phyloP scores from a whole-genome alignment of 495 filamentous ascomycete species.

The Jackrogersella multiformis region DNA sequence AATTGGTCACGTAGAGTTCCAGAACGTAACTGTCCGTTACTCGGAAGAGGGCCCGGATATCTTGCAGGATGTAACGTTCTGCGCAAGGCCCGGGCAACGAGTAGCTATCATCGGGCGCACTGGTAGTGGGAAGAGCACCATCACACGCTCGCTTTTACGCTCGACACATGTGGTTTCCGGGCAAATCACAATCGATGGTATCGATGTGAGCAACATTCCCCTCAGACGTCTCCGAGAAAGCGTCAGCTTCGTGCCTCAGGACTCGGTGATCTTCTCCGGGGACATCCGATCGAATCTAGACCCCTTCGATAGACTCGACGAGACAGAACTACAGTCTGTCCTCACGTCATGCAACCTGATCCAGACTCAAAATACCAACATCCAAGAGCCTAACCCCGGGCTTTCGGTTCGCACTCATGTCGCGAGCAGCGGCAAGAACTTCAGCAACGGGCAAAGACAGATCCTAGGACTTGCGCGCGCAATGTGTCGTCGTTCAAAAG shows the following conservation, averaged over 20 bases:
- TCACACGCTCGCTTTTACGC: conserved; percentile 51
- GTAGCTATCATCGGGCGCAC: conserved; percentile 56
- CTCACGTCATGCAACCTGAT: conserved; percentile 52
- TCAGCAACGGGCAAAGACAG: conserved; percentile 29
- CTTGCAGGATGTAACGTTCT: conserved; percentile 33
- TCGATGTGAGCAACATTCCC: conserved; percentile 50
- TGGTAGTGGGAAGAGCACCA: conserved; percentile 53
- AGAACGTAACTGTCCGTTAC: conserved; percentile 45
- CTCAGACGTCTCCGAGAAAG: conserved; percentile 52
- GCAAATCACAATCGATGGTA: conserved; percentile 50
- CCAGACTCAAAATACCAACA: not conserved
- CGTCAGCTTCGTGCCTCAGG: conserved; percentile 56
- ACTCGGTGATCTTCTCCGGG: conserved; percentile 54
- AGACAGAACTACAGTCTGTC: conserved; percentile 65
- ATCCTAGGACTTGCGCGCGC: conserved; percentile 27
- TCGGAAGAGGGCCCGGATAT: conserved; percentile 37
- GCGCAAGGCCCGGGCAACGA: conserved; percentile 45
- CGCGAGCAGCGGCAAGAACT: conserved; percentile 20
- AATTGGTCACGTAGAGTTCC: conserved; percentile 40
- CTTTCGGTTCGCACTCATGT: conserved; percentile 14
- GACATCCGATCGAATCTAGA: conserved; percentile 55
- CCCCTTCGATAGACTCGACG: conserved; percentile 58
- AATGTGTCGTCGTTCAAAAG: conserved; percentile 44
- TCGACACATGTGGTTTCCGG: conserved; percentile 50
- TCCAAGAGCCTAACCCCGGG: not conserved